Evolutionary conservation across 2,329 filamentous ascomycete genomes (phyloP), one percentile per base, ranked within the genome.

Genomic region (Pseudopithomyces chartarum): DNA sequence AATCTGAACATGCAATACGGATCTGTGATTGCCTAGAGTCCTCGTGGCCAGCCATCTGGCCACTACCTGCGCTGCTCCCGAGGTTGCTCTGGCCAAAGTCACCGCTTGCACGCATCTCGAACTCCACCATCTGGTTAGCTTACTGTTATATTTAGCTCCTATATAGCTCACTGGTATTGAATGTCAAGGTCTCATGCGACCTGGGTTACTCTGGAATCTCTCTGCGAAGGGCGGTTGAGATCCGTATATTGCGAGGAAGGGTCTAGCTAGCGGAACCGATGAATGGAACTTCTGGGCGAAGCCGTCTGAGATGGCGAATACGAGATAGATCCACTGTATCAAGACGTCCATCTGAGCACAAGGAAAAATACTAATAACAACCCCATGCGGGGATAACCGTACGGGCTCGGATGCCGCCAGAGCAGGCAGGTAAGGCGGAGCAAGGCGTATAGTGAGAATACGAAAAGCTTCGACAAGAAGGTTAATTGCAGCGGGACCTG

Each of bases 401-500:
- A 57, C 23, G 36, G 45, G 29, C 58, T 52, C 45, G 22, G 50
- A 54, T 50, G 47, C 54, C 55, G 44, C 45, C 40, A 13, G 47
- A 42, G 49, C 49, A 46, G 52, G 54, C 55, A 59, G 57, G 59
- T 54, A 52, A 52, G 46, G 48, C 36, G 56, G 57, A 58, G 48
- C 44, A 53, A 60, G 63, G 46, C 52, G 61, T 64, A 68, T 43
- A 70, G 68, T 70, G 57, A 34, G 45, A 62, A 71, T 71, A 73
- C 69, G 69, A 70, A 69, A 71, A 68, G 68, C 65, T 73, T 69
- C 63, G 58, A 56, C 63, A 33, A 33, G 42, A 61, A 67, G 40
- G 54, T 67, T 68, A 59, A 71, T 70, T 71, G 58, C 54, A 49
- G 33, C 40, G 54, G 47, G 52, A 57, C 56, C 56, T 59, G 46